Evolutionary conservation across 1,284 basidiomycete species (phyloP).

Genomic region (Ustilago crameri): DNA sequence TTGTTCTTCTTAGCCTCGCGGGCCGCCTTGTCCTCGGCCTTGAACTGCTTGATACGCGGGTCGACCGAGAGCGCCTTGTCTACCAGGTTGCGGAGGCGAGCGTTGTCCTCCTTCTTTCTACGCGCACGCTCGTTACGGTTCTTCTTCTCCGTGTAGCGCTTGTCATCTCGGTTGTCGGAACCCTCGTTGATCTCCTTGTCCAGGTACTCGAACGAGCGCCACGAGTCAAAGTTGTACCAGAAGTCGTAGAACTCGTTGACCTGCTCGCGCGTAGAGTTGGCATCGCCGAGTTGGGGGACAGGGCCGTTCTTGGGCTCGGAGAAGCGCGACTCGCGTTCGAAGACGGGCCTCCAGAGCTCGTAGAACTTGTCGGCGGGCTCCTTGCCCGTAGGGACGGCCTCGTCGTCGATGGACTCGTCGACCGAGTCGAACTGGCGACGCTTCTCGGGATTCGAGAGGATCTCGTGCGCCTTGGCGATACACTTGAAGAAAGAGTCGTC

Average conservation of each 20-base stretch:
- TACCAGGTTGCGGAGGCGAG: conserved; percentile 85
- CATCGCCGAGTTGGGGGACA: conserved; percentile 83
- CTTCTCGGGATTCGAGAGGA: conserved; percentile 85
- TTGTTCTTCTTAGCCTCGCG: conserved; percentile 89
- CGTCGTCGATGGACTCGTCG: conserved; percentile 85
- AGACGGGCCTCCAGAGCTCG: conserved; percentile 78
- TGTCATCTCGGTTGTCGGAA: conserved; percentile 95
- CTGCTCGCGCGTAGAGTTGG: conserved; percentile 79
- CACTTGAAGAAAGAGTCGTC: conserved; percentile 99
- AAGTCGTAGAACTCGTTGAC: conserved; percentile 97
- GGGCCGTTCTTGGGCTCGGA: conserved; percentile 78
- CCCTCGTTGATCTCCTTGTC: conserved; percentile 99
- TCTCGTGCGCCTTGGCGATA: conserved; percentile 94
- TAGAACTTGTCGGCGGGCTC: conserved; percentile 75
- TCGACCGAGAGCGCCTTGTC: conserved; percentile 87
- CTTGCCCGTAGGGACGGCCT: conserved; percentile 67
- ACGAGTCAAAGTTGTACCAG: conserved; percentile 99
- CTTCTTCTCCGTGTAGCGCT: conserved; percentile 99
- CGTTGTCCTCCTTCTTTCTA: conserved; percentile 97
- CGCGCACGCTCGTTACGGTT: conserved; percentile 96
- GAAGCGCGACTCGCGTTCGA: conserved; percentile 91
- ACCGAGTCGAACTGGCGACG: conserved; percentile 96
- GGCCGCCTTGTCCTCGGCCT: conserved; percentile 93
- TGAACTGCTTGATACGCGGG: conserved; percentile 97
- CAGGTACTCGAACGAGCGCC: conserved; percentile 96